Base-by-base conservation (phyloP, 2,329 filamentous ascomycete genomes). In the Fusarium pininemorale region DNA sequence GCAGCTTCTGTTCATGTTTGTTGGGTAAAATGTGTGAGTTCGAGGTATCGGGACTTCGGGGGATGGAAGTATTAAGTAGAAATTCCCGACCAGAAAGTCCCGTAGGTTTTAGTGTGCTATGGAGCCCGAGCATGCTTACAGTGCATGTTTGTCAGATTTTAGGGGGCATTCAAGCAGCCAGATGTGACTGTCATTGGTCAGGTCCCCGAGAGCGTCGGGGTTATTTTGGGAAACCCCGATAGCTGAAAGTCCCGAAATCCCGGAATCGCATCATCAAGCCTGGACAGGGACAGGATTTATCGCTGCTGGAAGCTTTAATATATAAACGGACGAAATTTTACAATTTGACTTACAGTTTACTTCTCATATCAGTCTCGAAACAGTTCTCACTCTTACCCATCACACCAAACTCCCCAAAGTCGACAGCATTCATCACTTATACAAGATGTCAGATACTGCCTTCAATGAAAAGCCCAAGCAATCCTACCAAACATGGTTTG, bases 341-440 rank as follows among this genome's bases (percentile, higher is more conserved):
- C 11, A 3, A 9, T 30, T 30, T 30, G 28, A 30, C 11, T 30
- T 30, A 30, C 26, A 24, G 2, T 10, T 15, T 15, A 24, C n/a
- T 20, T 6, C 48, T 26, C n/a, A 18, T n/a, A 4, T 8, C 15
- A 28, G 7, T n/a, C 6, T 12, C 9, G 1, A 0, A 22, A 2
- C 51, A n/a, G 6, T 4, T 28, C 15, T n/a, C 35, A n/a, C 4
- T 39, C 14, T 39, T 2, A 4, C 13, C 12, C 0, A 20, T 26
- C n/a, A 26, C 5, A 20, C 13, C 5, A 37, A 50, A 22, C 18
- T 26, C 30, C 9, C 9, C 45, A 11, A 22, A 22, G 0, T 1
- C 14, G 2, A 22, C 6, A 2, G 0, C 16, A 3, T n/a, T 18
- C 15, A 41, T 41, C 20, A 9, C 6, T 12, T 16, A 6, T 1